Evolutionary conservation across 345 rosid species (phyloP), one percentile per base, ranked within the genome.

Genomic region (Boechera stricta): DNA sequence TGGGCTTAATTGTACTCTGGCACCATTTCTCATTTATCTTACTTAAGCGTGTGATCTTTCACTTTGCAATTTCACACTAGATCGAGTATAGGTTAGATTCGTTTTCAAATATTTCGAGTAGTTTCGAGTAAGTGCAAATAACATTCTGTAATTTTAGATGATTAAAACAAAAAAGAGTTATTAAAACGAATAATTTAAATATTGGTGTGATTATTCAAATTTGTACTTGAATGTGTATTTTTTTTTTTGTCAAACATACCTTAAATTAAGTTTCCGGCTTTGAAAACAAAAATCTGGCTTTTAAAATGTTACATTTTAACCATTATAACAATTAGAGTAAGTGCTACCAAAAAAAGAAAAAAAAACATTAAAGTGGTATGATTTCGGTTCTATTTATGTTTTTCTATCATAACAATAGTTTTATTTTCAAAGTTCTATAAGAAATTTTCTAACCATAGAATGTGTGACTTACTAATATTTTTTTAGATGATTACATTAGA

Each of bases 1-100:
- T 78, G 47, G 77, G 72, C 73, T 41, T 32, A 3, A 11, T 39
- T 39, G 32, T 16, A 58, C 16, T 2, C 36, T 11, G 18, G 16
- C 35, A 4, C 24, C 7, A 10, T 41, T 53, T 53, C 32, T 15
- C 39, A 13, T 2, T 31, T 8, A 18, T 49, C 54, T 18, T 31
- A 21, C 36, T 33, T 33, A 33, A 5, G 36, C 5, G 6, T 33
- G 49, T 44, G 49, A 55, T 55, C 58, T 28, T 55, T 55, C 36
- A 28, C 41, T 1, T 57, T 32, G 31, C 12, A n/a, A 0, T 15
- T 31, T 31, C 41, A 56, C 38, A 56, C 8, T 28, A 53, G 21
- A 48, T 48, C 2, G n/a, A n/a, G 9, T 38, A 8, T 2, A 38
- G 42, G 2, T 52, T 24, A 53, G 15, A 24, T 4, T 53, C 5